These are phyloP conservation scores for Ophiostoma himal-ulmi DNA, from an alignment of 2,329 filamentous ascomycete genomes.

Conservation along the genomic window DNA sequence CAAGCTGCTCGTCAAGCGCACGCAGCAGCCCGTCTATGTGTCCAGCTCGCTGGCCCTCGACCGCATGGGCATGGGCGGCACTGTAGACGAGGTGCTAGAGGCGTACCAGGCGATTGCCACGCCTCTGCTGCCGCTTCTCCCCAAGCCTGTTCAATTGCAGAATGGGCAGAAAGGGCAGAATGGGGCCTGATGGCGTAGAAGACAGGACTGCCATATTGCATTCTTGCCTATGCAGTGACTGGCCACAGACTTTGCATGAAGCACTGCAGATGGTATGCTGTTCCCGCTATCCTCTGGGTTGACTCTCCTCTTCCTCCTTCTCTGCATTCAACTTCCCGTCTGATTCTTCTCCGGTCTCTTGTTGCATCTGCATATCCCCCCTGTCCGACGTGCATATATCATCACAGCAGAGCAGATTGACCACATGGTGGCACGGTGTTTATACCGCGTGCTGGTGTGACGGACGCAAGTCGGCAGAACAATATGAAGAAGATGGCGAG, in stretches of 20 bases:
- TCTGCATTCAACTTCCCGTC: neutral
- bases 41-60: constrained; percentile 79
- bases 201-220: neutral
- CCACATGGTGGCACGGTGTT: neutral
- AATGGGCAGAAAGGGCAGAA: neutral
- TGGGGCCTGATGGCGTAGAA: neutral
- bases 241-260: neutral
- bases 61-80: constrained; percentile 67
- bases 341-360: neutral
- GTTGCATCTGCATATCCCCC: neutral
- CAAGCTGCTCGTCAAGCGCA: constrained; percentile 70
- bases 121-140: constrained; percentile 55
- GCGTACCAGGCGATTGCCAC: constrained; percentile 70
- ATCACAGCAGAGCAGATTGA: neutral
- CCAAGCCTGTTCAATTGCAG: constrained; percentile 25
- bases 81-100: constrained; percentile 90
- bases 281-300: neutral
- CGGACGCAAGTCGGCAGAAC: neutral
- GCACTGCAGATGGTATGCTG: neutral
- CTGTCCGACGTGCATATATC: neutral
- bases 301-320: neutral
- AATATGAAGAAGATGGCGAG: neutral
- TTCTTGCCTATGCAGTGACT: neutral
- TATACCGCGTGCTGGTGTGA: neutral
- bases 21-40: constrained; percentile 75